phyloP scores from a whole-genome alignment of 2,329 filamentous ascomycete species.

The Rutstroemia sp. region DNA sequence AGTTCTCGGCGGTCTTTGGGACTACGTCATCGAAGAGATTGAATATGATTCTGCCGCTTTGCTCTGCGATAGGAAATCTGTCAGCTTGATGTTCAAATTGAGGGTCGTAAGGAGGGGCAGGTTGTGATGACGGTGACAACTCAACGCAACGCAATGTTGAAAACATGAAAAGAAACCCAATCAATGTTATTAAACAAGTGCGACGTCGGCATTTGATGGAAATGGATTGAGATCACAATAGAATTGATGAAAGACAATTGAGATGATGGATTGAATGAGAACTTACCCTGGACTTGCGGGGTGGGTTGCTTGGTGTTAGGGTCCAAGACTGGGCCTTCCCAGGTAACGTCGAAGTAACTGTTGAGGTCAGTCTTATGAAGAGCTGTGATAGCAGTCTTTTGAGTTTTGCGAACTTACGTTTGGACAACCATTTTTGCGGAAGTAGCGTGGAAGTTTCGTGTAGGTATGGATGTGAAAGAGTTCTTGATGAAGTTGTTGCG shows the following conservation, averaged over 20 bases:
- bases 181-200: background rate
- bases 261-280: slow-evolving; percentile 7
- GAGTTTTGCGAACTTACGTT: slow-evolving; percentile 20
- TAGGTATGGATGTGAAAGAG: slow-evolving; percentile 8
- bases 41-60: slow-evolving; percentile 76
- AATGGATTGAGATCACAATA: background rate
- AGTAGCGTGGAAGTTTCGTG: slow-evolving; percentile 27
- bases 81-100: slow-evolving; percentile 17
- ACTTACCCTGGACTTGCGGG: slow-evolving; percentile 51
- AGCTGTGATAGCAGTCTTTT: slow-evolving; percentile 41
- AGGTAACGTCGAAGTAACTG: slow-evolving; percentile 66
- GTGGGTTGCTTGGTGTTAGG: slow-evolving; percentile 48
- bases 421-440: slow-evolving; percentile 29
- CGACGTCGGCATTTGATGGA: background rate
- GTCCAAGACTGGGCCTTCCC: slow-evolving; percentile 66
- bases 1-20: slow-evolving; percentile 94
- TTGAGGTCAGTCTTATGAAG: slow-evolving; percentile 16
- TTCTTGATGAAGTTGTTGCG: slow-evolving; percentile 11
- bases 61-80: slow-evolving; percentile 36
- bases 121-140: slow-evolving; percentile 15
- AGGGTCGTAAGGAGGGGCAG: slow-evolving; percentile 8
- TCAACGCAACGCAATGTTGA: slow-evolving; percentile 7
- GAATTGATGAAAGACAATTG: slow-evolving; percentile 4
- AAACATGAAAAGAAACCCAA: slow-evolving; percentile 5
- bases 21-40: slow-evolving; percentile 74